These are phyloP conservation scores for Colletotrichum melonis DNA, from an alignment of 2,329 filamentous ascomycete genomes.

Conservation along the genomic window DNA sequence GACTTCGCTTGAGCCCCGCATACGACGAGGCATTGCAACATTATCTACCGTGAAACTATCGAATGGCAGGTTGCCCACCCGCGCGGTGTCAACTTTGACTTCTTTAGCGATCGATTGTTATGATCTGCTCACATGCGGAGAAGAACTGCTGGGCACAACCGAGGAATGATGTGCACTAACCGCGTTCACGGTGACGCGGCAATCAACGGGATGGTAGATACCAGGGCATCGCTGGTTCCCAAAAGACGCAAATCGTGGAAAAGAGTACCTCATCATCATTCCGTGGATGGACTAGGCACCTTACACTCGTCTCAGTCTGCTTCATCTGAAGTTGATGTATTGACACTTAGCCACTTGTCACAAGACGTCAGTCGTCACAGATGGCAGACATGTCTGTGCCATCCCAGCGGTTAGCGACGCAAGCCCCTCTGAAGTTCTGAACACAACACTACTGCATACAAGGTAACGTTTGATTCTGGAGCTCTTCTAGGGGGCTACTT, in stretches of 20 bases:
- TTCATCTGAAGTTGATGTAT: slow-evolving; percentile 23
- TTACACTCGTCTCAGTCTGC: slow-evolving; percentile 24
- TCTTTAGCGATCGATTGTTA: not conserved
- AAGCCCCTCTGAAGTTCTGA: not conserved
- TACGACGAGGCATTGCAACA: not conserved
- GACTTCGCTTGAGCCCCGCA: not conserved
- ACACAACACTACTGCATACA: not conserved
- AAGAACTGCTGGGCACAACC: not conserved
- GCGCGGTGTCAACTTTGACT: not conserved
- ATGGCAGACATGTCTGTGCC: slow-evolving; percentile 6
- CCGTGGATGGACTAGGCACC: not conserved
- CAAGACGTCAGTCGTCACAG: slow-evolving; percentile 34
- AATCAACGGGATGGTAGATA: not conserved
- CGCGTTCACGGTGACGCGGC: not conserved
- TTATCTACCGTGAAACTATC: not conserved
- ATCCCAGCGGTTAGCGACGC: not conserved
- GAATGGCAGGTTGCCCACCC: too few species aligned
- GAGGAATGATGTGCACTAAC: not conserved
- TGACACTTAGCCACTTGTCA: slow-evolving; percentile 26
- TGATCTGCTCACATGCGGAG: slow-evolving; percentile 6
- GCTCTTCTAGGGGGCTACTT: not conserved
- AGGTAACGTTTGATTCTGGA: not conserved
- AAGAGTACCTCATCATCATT: not conserved
- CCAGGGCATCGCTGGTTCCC: not conserved
- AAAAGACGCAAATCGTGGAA: too few species aligned